These are phyloP conservation scores for Myrica gale DNA, from an alignment of 306 rosid species.

Conservation along the genomic window DNA sequence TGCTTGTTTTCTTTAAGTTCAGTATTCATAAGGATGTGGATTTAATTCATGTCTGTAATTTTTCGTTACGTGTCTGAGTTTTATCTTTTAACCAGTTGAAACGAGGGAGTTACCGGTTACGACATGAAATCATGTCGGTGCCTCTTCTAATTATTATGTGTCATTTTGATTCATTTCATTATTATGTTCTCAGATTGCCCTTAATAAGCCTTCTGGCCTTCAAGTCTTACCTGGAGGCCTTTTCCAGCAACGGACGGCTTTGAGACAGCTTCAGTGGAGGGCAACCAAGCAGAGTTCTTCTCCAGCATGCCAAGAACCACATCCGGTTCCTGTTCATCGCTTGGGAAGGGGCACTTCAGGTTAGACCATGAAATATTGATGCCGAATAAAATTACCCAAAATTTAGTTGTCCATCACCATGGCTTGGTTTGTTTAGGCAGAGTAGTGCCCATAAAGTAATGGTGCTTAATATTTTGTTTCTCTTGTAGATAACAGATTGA, in stretches of 20 bases:
- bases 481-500: background rate
- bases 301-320: slow-evolving; percentile 36
- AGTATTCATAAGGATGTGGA: background rate
- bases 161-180: background rate
- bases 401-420: background rate
- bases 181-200: slow-evolving; percentile 61
- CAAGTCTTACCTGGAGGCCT: slow-evolving; percentile 98
- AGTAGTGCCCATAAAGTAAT: background rate
- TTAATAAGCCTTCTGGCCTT: slow-evolving; percentile 84
- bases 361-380: slow-evolving; percentile 32
- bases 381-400: background rate
- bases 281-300: slow-evolving; percentile 40
- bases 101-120: background rate
- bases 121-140: background rate
- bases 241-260: slow-evolving; percentile 92
- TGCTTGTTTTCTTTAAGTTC: slow-evolving; percentile 3
- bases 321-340: slow-evolving; percentile 87
- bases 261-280: slow-evolving; percentile 73
- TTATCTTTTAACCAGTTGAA: background rate
- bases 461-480: background rate
- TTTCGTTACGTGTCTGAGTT: background rate
- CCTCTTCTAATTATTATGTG: background rate
- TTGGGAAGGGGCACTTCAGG: slow-evolving; percentile 99
- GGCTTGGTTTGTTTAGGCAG: slow-evolving; percentile 22
- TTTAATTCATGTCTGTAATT: background rate